A percentile compares a stretch with the other conserved stretches of the same genome.
phyloP scores from a whole-genome alignment of 352 stramenopile species.

The Phytophthora nicotianae region DNA sequence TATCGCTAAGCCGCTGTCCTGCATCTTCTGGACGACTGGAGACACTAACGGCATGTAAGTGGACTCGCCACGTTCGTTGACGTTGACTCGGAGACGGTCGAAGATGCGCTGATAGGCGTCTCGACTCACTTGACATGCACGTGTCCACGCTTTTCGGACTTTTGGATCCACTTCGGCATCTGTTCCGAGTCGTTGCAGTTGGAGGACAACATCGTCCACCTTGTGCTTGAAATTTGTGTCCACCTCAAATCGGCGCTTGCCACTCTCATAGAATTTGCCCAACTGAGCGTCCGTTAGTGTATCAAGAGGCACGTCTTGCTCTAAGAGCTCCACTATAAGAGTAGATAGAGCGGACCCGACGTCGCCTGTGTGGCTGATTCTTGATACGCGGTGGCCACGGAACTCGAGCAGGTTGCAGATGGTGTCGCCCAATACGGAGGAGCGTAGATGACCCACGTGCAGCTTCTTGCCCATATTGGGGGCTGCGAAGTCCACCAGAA shows the following conservation, averaged over 20 bases:
- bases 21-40: slow-evolving; percentile 48
- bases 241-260: slow-evolving; percentile 50
- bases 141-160: slow-evolving; percentile 57
- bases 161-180: slow-evolving; percentile 39
- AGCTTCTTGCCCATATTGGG: slow-evolving; percentile 89
- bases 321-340: slow-evolving; percentile 73
- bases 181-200: slow-evolving; percentile 63
- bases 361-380: slow-evolving; percentile 82
- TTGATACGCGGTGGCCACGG: slow-evolving; percentile 67
- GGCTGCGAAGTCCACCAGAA: slow-evolving; percentile 84
- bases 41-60: slow-evolving; percentile 74
- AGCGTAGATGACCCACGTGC: slow-evolving; percentile 83
- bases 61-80: slow-evolving; percentile 76
- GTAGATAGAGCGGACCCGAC: slow-evolving; percentile 79
- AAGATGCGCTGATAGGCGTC: slow-evolving; percentile 72
- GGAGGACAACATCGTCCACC: slow-evolving; percentile 73
- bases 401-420: slow-evolving; percentile 86
- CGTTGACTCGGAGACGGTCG: slow-evolving; percentile 62
- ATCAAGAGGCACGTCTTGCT: slow-evolving; percentile 48
- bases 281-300: slow-evolving; percentile 66
- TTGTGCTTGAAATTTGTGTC: slow-evolving; percentile 62
- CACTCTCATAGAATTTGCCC: slow-evolving; percentile 70
- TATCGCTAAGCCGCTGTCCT: slow-evolving; percentile 51
- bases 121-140: slow-evolving; percentile 75
- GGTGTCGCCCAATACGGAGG: slow-evolving; percentile 80